phyloP scores from a whole-genome alignment of 768 basidiomycete species.

The Myochromella boudieri region DNA sequence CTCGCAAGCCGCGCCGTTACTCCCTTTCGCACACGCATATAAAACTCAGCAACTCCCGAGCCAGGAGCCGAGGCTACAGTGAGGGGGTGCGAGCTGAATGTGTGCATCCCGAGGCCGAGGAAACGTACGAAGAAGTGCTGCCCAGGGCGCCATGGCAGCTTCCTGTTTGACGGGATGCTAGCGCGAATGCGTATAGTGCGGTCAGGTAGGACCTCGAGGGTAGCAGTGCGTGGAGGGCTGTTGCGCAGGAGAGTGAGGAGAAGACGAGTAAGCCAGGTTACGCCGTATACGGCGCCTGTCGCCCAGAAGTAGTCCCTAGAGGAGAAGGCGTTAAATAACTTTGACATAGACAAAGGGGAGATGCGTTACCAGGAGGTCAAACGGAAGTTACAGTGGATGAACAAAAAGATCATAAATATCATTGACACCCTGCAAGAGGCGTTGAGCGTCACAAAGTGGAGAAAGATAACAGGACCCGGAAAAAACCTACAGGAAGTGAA shows the following conservation, averaged over 20 bases:
- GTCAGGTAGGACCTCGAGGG: conserved; percentile 25
- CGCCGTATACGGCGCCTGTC: conserved; percentile 24
- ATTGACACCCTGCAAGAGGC: conserved; percentile 28
- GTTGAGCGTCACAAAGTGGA: too few relatives aligned
- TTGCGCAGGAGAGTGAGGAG: conserved; percentile 24
- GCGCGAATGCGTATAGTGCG: conserved; percentile 22
- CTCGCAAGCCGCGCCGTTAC: conserved; percentile 22
- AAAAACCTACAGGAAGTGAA: conserved; percentile 9
- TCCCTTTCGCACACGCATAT: conserved; percentile 27
- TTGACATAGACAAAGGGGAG: not conserved
- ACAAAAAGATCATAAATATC: conserved; percentile 32
- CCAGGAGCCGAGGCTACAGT: conserved; percentile 27
- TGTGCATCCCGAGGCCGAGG: conserved; percentile 19
- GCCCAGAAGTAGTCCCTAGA: conserved; percentile 33
- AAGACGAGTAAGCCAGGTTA: conserved; percentile 26
- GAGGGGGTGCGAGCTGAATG: conserved; percentile 33
- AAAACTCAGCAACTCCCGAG: conserved; percentile 17
- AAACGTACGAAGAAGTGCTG: conserved; percentile 27
- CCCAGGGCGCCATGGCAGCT: conserved; percentile 29
- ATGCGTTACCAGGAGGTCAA: conserved; percentile 26
- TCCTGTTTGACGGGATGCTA: conserved; percentile 17
- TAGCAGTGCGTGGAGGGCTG: conserved; percentile 19
- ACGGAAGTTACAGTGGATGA: conserved; percentile 29
- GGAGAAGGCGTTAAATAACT: not conserved
- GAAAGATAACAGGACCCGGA: too few relatives aligned